Evolutionary conservation across 2,329 filamentous ascomycete species (phyloP).

Genomic region (Alternaria longipes): DNA sequence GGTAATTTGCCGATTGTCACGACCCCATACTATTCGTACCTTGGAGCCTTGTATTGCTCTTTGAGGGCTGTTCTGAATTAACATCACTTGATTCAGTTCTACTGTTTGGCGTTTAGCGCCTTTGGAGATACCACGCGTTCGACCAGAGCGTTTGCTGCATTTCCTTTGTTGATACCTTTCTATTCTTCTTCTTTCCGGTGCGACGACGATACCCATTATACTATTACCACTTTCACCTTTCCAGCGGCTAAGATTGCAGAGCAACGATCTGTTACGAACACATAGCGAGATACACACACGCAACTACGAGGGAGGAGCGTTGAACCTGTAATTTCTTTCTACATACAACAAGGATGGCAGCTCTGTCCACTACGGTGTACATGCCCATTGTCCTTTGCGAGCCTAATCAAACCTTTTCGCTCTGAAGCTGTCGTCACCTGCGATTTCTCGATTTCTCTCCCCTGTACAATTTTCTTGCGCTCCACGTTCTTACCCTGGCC

Average conservation of each 20-base stretch:
- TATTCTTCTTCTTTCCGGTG: slow-evolving; percentile 35
- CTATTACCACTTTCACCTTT: slow-evolving; percentile 33
- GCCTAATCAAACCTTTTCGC: slow-evolving; percentile 20
- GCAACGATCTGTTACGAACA: slow-evolving; percentile 33
- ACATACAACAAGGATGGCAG: slow-evolving; percentile 24
- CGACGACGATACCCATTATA: slow-evolving; percentile 52
- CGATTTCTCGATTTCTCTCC: slow-evolving; percentile 4
- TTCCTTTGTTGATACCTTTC: slow-evolving; percentile 26
- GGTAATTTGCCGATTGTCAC: slow-evolving; percentile 38
- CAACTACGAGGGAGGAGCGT: slow-evolving; percentile 23
- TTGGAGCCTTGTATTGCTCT: slow-evolving; percentile 23
- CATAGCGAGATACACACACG: slow-evolving; percentile 29
- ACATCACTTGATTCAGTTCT: slow-evolving; percentile 16
- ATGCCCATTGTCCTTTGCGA: slow-evolving; percentile 7
- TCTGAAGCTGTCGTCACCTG: slow-evolving; percentile 7
- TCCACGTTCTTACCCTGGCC: slow-evolving; percentile 11
- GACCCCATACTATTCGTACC: slow-evolving; percentile 46
- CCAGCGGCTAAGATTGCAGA: slow-evolving; percentile 37
- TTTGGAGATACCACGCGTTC: slow-evolving; percentile 42
- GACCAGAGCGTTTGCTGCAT: slow-evolving; percentile 27
- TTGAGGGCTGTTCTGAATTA: slow-evolving; percentile 22
- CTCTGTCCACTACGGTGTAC: slow-evolving; percentile 15
- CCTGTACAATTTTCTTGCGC: slow-evolving; percentile 15
- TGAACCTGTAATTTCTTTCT: slow-evolving; percentile 25
- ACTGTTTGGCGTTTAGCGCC: slow-evolving; percentile 33